phyloP scores from a whole-genome alignment of 129 eudicot species.

The Ambrosia trifida region DNA sequence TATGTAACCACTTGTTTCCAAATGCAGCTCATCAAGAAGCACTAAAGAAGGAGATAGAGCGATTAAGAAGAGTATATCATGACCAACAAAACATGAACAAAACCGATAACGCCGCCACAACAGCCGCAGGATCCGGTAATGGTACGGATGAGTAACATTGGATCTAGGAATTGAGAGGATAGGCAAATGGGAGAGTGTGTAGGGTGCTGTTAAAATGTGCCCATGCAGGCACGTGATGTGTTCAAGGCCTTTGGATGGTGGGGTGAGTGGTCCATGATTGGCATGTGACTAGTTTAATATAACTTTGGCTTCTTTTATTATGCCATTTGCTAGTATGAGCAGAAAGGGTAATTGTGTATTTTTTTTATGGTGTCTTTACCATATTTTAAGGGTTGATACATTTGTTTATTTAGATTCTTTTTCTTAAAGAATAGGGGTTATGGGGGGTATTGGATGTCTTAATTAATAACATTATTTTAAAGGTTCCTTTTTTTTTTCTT shows the following conservation, averaged over 20 bases:
- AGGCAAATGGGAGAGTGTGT: slow-evolving; percentile 8
- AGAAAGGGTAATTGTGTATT: slow-evolving; percentile 26
- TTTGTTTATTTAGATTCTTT: slow-evolving; percentile 30
- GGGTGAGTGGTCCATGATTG: slow-evolving; percentile 42
- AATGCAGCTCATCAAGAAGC: slow-evolving; percentile 46
- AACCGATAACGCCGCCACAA: not conserved
- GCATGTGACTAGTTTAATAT: slow-evolving; percentile 34
- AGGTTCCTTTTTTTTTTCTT: not conserved
- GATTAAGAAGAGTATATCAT: slow-evolving; percentile 34
- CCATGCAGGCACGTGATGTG: slow-evolving; percentile 44
- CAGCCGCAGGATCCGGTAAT: slow-evolving; percentile 10
- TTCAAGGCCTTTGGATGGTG: slow-evolving; percentile 35
- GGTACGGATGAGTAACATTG: slow-evolving; percentile 35
- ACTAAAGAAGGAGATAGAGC: slow-evolving; percentile 34
- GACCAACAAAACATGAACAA: slow-evolving; percentile 35
- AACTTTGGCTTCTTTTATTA: slow-evolving; percentile 31
- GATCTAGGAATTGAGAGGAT: slow-evolving; percentile 29
- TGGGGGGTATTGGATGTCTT: slow-evolving; percentile 24
- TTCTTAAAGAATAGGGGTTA: slow-evolving; percentile 23
- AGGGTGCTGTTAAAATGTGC: slow-evolving; percentile 33
- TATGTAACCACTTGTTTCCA: not conserved
- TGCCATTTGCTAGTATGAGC: slow-evolving; percentile 13
- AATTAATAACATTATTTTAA: not conserved
- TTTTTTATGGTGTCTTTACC: not conserved
- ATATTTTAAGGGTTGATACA: not conserved